Conservation (phyloP, 768 basidiomycete species). For the Omphalotus guepiniiformis region DNA sequence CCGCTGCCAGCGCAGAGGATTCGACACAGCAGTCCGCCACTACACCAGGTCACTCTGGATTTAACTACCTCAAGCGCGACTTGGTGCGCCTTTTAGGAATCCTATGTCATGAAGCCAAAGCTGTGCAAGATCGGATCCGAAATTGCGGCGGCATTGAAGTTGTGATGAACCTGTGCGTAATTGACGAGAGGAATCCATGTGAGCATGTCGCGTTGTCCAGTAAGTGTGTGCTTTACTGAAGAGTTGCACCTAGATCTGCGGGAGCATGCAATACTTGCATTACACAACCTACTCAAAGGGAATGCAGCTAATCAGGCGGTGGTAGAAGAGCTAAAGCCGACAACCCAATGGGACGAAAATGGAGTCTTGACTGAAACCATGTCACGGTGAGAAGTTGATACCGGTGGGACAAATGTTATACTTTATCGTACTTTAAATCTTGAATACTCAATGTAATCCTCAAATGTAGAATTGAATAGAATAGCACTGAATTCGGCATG, state of each 20-base stretch:
- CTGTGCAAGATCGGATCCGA: slow-evolving; percentile 73
- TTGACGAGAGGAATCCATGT: slow-evolving; percentile 94
- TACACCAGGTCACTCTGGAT: slow-evolving; percentile 47
- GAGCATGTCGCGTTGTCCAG: no score
- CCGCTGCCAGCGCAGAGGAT: background rate
- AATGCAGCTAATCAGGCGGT: slow-evolving; percentile 80
- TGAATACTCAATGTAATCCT: background rate
- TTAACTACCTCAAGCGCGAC: slow-evolving; percentile 83
- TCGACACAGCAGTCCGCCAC: slow-evolving; percentile 11
- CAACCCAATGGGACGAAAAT: slow-evolving; percentile 52
- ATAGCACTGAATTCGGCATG: slow-evolving; percentile 8
- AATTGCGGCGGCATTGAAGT: slow-evolving; percentile 70
- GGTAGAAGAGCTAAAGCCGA: slow-evolving; percentile 68
- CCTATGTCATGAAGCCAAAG: slow-evolving; percentile 57
- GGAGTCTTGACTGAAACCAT: slow-evolving; percentile 44
- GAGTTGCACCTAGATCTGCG: slow-evolving; percentile 68
- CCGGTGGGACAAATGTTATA: background rate
- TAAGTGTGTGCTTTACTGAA: slow-evolving; percentile 5
- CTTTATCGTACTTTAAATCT: slow-evolving; percentile 9
- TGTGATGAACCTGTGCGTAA: slow-evolving; percentile 83
- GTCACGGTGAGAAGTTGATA: slow-evolving; percentile 22
- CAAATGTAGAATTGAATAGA: slow-evolving; percentile 8
- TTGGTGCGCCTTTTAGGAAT: slow-evolving; percentile 86
- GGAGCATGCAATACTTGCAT: slow-evolving; percentile 86
- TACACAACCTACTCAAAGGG: slow-evolving; percentile 71